These are phyloP conservation scores for Nicotiana undulata DNA, from an alignment of 257 asterid genomes.

Conservation along the genomic window DNA sequence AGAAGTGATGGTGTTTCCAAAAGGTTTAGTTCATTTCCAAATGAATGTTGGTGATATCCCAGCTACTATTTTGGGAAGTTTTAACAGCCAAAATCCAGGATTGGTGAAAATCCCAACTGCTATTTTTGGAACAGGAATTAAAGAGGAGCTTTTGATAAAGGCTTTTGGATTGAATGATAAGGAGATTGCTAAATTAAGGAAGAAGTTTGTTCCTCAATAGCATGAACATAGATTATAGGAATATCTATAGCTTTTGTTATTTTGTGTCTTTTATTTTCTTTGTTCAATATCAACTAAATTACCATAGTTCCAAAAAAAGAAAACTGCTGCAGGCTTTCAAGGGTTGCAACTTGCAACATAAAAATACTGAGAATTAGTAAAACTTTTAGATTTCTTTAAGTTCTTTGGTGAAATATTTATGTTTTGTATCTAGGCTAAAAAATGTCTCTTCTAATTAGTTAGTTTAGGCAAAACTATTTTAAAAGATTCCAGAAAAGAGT, in stretches of 20 bases:
- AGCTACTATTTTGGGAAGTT: slow-evolving; percentile 63
- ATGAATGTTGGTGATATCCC: slow-evolving; percentile 53
- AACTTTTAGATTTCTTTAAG: not conserved
- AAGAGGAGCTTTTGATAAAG: slow-evolving; percentile 53
- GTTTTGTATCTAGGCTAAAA: not conserved
- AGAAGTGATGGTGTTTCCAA: slow-evolving; percentile 79
- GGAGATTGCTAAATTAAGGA: slow-evolving; percentile 58
- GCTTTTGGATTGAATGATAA: slow-evolving; percentile 58
- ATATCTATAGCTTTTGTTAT: not conserved
- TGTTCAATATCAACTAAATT: not conserved
- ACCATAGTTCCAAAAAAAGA: not conserved
- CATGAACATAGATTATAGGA: not conserved
- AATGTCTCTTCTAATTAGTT: not conserved
- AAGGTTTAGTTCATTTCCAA: slow-evolving; percentile 68
- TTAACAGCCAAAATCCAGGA: slow-evolving; percentile 79
- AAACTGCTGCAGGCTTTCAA: not conserved
- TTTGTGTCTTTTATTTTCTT: not conserved
- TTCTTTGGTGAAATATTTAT: not conserved
- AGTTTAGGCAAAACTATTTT: not conserved
- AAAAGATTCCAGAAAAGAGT: not conserved
- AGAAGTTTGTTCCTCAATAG: slow-evolving; percentile 29
- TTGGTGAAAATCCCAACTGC: slow-evolving; percentile 51
- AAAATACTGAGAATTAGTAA: not conserved
- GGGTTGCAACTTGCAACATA: not conserved
- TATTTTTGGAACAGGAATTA: slow-evolving; percentile 54